Conservation (phyloP, 1,139 yeast species). For the Nakaseomyces uthaithaninus region DNA sequence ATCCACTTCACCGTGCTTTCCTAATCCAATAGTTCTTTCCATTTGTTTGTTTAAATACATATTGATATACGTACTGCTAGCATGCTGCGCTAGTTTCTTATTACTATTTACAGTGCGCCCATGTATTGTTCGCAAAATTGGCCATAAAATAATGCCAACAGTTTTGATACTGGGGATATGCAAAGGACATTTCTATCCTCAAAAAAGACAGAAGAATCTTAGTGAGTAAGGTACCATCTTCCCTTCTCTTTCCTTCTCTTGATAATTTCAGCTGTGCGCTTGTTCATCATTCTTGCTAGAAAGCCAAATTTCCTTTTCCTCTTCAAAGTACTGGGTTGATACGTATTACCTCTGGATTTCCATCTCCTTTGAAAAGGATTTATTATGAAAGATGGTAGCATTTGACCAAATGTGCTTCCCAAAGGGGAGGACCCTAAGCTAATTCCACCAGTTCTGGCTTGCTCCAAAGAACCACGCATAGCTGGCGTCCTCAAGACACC, state of each 20-base stretch:
- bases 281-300: constrained; percentile 75
- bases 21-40: no score
- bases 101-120: no score
- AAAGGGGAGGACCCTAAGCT: background rate
- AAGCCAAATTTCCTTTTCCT: constrained; percentile 89
- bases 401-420: constrained; percentile 3
- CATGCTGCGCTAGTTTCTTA: no score
- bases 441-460: background rate
- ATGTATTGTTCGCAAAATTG: no score
- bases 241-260: constrained; percentile 80
- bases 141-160: no score
- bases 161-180: no score
- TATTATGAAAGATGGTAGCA: background rate
- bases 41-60: no score
- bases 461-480: background rate
- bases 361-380: constrained; percentile 45
- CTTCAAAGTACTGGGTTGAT: constrained; percentile 85
- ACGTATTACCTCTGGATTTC: constrained; percentile 88
- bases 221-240: constrained; percentile 88
- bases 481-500: background rate
- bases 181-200: no score
- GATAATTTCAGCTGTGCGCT: constrained; percentile 70
- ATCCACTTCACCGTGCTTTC: no score
- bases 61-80: no score
- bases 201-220: no score